These are phyloP conservation scores for Exutisphaerella laricina DNA, from an alignment of 2,329 filamentous ascomycete genomes.

Conservation along the genomic window DNA sequence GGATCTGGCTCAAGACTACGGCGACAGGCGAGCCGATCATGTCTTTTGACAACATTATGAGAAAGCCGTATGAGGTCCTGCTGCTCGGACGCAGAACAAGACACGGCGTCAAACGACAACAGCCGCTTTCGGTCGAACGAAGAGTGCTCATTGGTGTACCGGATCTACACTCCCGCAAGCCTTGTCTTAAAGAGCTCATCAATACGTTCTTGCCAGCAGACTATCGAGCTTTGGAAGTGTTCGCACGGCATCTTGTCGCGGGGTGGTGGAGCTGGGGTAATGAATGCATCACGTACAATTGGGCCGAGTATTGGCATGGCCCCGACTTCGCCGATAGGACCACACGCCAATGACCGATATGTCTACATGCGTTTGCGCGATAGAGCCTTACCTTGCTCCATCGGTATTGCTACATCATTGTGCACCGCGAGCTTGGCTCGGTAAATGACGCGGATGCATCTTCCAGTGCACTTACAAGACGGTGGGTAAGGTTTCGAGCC, in stretches of 20 bases:
- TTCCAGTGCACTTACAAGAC: too few species aligned
- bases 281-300: constrained; percentile 66
- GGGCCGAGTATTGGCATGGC: constrained; percentile 46
- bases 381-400: too few species aligned
- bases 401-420: too few species aligned
- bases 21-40: constrained; percentile 58
- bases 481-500: too few species aligned
- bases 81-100: constrained; percentile 49
- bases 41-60: constrained; percentile 55
- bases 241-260: constrained; percentile 66
- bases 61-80: constrained; percentile 72
- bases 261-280: constrained; percentile 79
- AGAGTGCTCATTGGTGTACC: constrained; percentile 65
- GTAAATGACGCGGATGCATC: too few species aligned
- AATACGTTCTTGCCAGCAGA: constrained; percentile 46
- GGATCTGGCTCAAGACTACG: constrained; percentile 75
- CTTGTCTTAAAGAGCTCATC: constrained; percentile 60
- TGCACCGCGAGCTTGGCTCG: too few species aligned
- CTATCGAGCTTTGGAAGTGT: constrained; percentile 65
- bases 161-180: constrained; percentile 74
- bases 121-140: constrained; percentile 32
- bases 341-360: too few species aligned
- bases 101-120: neutral
- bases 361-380: too few species aligned
- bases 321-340: too few species aligned